Percentiles rank a stretch among this genome's conserved stretches.
These are phyloP conservation scores for Zygoascus bituminiphila DNA, from an alignment of 805 yeast genomes.

Conservation along the genomic window DNA sequence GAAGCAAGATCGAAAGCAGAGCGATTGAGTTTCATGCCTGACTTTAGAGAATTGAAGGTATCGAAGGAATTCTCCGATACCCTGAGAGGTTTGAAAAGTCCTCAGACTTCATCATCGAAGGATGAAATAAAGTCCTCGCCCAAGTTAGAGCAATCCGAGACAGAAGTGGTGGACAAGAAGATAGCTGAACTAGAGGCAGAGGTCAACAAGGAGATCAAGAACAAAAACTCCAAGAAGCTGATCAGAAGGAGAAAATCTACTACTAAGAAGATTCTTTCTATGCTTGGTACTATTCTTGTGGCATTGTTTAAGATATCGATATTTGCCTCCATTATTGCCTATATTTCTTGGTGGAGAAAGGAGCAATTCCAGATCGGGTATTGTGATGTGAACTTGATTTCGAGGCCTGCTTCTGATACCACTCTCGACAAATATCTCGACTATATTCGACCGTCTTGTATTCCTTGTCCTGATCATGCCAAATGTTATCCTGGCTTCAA, in stretches of 20 bases:
- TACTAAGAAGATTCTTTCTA: background rate
- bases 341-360: constrained; percentile 55
- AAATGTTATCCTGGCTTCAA: constrained; percentile 55
- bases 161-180: constrained; percentile 5
- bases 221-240: constrained; percentile 3
- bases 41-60: constrained; percentile 12
- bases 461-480: constrained; percentile 75
- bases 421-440: constrained; percentile 31
- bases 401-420: constrained; percentile 2
- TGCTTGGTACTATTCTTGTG: background rate
- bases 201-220: constrained; percentile 3
- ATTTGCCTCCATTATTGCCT: constrained; percentile 33
- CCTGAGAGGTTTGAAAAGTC: background rate
- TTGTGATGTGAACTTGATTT: constrained; percentile 43
- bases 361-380: constrained; percentile 59
- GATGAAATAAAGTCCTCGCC: background rate
- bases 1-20: background rate
- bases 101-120: background rate
- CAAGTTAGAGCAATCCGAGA: background rate
- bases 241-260: background rate
- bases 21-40: constrained; percentile 21
- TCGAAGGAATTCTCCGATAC: constrained; percentile 12
- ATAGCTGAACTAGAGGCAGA: constrained; percentile 7
- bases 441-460: constrained; percentile 51
- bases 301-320: constrained; percentile 29